Base-by-base conservation (phyloP, 305 asterid species). In the Rubia occidens region DNA sequence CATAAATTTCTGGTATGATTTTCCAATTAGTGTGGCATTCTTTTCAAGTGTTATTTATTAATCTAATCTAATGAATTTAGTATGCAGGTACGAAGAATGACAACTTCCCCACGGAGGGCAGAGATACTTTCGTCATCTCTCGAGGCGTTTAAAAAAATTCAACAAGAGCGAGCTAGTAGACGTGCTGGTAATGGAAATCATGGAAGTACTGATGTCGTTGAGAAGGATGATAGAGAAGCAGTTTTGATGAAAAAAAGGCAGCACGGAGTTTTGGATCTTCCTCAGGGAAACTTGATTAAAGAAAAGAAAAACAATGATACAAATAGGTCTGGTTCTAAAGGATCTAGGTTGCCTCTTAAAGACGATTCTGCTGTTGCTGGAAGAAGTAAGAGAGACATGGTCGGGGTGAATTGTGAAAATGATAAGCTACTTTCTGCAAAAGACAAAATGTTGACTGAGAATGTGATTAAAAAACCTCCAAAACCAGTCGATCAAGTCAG, bases 71-170 rank as follows among this genome's bases (percentile, higher is more conserved):
- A 49, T 63, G 71, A 59, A 65, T 26, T 66, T 45, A 17, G 64
- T 67, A 47, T 75, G 68, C 88, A 95, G 99, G 97, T 95, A 66
- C 96, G 99, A 26, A 88, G 99, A 76, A 95, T 95, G 97, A 95
- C 99, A 66, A 89, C 96, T 78, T 95, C 99, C 74, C 97, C 97
- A 21, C 91, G 80, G 74, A 95, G 97, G 85, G 99, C 99, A 44
- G 96, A 91, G 76, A 91, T 95, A 79, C 81, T 95, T 73, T 88
- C 97, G 76, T 95, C 99, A 74, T 95, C 99, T 78, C 97, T 95
- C 66, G 97, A 91, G 82, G 96, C 97, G 67, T 95, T 95, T 71
- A 87, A 89, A 80, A 91, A 95, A 83, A 88, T 95, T 74, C 99
- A 94, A 78, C 84, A 83, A 68, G 96, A 85, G 71, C 79, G 99